Percentiles rank a stretch among this genome's conserved stretches.
Conservation (phyloP, 169 alveolate genomes). For the Cryptosporidium sp. region DNA sequence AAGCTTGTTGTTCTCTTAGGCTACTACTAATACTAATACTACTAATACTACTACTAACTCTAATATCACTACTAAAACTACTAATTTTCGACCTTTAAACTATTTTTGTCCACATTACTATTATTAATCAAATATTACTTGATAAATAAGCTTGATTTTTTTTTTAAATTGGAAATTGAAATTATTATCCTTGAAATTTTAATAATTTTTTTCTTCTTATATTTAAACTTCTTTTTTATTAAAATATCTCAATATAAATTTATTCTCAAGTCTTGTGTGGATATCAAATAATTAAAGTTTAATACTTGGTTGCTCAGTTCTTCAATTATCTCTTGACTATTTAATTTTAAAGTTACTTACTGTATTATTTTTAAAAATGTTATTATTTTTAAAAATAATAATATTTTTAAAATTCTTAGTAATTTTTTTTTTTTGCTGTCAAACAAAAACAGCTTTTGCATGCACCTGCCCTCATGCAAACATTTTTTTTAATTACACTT, state of each 20-base stretch:
- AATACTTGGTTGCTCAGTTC: background rate
- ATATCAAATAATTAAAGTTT: background rate
- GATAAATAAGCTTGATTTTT: background rate
- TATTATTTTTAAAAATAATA: no score
- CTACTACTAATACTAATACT: no score
- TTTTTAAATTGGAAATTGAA: background rate
- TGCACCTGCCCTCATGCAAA: conserved; percentile 50
- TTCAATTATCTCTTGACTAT: background rate
- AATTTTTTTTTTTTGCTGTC: background rate
- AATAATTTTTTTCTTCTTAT: background rate
- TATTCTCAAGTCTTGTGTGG: background rate
- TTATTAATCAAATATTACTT: background rate
- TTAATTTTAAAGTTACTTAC: background rate
- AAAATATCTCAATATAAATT: background rate
- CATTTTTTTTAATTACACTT: background rate
- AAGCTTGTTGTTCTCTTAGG: background rate
- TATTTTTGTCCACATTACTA: conserved; percentile 7
- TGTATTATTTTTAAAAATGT: no score
- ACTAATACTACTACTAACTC: background rate
- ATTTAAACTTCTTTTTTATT: background rate
- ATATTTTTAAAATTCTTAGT: background rate
- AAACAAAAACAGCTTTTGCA: conserved; percentile 15
- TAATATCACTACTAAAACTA: background rate
- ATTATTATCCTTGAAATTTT: background rate
- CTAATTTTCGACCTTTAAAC: background rate